Conservation (phyloP, 208 protist genomes). For the Crithidia fasciculata region DNA sequence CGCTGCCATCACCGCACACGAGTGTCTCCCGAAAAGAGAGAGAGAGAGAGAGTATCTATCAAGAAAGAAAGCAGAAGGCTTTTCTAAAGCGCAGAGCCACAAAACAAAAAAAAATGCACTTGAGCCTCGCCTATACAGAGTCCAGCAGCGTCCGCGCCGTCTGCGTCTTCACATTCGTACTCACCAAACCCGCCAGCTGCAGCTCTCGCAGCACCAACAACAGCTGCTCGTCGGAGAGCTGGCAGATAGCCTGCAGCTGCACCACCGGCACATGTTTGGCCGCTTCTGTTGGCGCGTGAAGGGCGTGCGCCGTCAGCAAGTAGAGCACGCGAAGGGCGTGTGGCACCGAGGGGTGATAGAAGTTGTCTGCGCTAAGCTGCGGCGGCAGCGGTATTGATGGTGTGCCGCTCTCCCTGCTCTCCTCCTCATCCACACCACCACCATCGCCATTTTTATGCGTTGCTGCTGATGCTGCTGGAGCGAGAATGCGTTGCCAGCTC, state of each 20-base stretch:
- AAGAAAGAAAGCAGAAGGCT: no score
- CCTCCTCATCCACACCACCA: no score
- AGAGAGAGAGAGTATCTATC: no score
- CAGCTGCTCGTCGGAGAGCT: slow-evolving; percentile 67
- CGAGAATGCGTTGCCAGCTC: slow-evolving; percentile 7
- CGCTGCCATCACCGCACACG: neutral
- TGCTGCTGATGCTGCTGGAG: no score
- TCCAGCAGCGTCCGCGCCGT: slow-evolving; percentile 49
- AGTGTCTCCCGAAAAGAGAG: no score
- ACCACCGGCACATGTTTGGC: slow-evolving; percentile 64
- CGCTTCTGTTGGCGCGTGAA: slow-evolving; percentile 29
- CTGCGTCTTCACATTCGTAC: slow-evolving; percentile 40
- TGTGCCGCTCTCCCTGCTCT: no score
- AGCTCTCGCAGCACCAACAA: slow-evolving; percentile 61
- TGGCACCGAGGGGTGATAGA: slow-evolving; percentile 59
- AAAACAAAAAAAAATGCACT: no score
- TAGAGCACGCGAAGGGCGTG: slow-evolving; percentile 66
- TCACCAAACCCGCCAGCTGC: slow-evolving; percentile 46
- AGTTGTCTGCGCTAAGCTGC: slow-evolving; percentile 37
- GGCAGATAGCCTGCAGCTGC: slow-evolving; percentile 60
- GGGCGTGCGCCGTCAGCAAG: slow-evolving; percentile 55
- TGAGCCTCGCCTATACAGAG: neutral
- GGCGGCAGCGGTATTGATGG: neutral
- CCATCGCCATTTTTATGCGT: no score
- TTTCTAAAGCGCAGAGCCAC: no score